Evolutionary conservation across 139 green algal species (phyloP), one percentile per base, ranked within the genome.

Genomic region (Chara braunii): DNA sequence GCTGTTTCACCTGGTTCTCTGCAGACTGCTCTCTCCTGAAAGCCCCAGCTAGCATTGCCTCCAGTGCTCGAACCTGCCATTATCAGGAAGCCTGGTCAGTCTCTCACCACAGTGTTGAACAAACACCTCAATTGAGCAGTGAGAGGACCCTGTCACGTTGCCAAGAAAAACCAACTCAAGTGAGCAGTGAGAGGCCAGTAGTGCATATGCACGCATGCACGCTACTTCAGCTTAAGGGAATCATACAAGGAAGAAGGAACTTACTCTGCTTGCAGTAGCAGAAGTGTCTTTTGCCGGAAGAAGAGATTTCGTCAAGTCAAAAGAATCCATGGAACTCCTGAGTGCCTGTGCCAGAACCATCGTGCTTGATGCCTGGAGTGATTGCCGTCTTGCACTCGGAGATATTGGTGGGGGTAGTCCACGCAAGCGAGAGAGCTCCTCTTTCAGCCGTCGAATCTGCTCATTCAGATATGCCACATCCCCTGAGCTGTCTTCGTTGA

Each of bases 401-500:
- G n/a, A n/a, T n/a, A n/a, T n/a, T n/a, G n/a, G n/a, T n/a, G n/a
- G n/a, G n/a, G n/a, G n/a, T n/a, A n/a, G n/a, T n/a, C n/a, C 40
- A 48, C 40, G 40, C 18, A 14, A n/a, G 40, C 40, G n/a, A 56
- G 9, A 54, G 11, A 9, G 54, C 32, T 58, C 37, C 8, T 64
- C 60, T 50, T 69, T 72, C 1, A 68, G 53, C 0, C 42, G 8
- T n/a, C 11, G 11, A n/a, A 72, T 66, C 53, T 72, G 34, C 3
- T 72, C 11, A 32, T 72, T 64, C 42, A 72, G 63, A 3, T 29
- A 12, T 5, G 22, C 14, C 11, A 70, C 57, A 3, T 91, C 81
- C 9, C 85, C 88, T 8, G 66, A 42, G 0, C 65, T 72, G 43
- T 85, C 83, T 72, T 85, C 75, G 51, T 87, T 86, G 28, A 88